These are phyloP conservation scores for Flueggea neowawraea DNA, from an alignment of 441 rosid species.

Conservation along the genomic window DNA sequence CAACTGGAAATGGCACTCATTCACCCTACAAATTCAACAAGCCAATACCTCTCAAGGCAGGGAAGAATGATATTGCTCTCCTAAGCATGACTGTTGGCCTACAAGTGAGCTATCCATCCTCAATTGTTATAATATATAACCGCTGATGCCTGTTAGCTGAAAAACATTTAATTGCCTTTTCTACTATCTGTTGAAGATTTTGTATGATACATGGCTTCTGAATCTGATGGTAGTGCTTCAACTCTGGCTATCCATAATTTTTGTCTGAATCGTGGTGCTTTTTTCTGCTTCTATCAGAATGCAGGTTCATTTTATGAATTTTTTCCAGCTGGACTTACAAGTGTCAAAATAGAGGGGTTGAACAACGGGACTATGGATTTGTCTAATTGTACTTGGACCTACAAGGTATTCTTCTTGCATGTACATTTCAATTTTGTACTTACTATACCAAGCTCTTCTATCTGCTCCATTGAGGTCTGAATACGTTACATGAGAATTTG, in stretches of 20 bases:
- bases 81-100: conserved; percentile 93
- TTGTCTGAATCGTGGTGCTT: not conserved
- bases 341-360: conserved; percentile 73
- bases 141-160: too few species aligned
- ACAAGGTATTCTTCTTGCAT: conserved; percentile 56
- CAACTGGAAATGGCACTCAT: conserved; percentile 74
- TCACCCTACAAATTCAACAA: conserved; percentile 56
- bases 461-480: too few species aligned
- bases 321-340: conserved; percentile 74
- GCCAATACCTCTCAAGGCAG: conserved; percentile 66
- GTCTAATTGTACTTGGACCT: conserved; percentile 62
- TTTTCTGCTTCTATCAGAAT: conserved; percentile 46
- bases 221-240: too few species aligned
- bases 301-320: conserved; percentile 91
- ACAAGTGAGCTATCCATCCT: conserved; percentile 59
- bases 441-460: not conserved
- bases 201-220: too few species aligned
- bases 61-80: conserved; percentile 74
- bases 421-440: not conserved
- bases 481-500: too few species aligned
- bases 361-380: conserved; percentile 78
- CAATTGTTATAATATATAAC: not conserved
- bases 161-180: too few species aligned
- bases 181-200: too few species aligned
- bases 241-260: not conserved